Percentiles rank a stretch among this genome's conserved stretches.
phyloP scores from a whole-genome alignment of 2,329 filamentous ascomycete genomes.

The Tolypocladium ovalisporum region DNA sequence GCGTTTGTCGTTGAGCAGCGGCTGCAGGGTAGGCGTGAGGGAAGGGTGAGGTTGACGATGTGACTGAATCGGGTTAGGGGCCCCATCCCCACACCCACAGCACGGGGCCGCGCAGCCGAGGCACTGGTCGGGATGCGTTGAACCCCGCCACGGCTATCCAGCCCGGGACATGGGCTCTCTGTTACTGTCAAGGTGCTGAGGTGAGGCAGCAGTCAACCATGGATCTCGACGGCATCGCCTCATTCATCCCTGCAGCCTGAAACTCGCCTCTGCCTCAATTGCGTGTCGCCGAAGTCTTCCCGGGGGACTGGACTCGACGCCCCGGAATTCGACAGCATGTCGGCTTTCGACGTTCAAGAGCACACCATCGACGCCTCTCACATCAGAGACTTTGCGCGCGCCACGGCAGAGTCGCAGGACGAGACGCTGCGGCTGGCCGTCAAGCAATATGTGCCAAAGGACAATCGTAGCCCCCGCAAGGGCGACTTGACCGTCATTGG shows the following conservation, averaged over 20 bases:
- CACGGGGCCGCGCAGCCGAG: not conserved
- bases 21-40: not conserved
- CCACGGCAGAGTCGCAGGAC: constrained; percentile 62
- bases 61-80: not conserved
- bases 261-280: not conserved
- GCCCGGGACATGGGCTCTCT: not conserved
- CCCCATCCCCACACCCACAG: no score
- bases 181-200: no score
- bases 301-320: not conserved
- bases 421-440: constrained; percentile 63
- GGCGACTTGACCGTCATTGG: constrained; percentile 80
- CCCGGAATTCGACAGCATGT: not conserved
- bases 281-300: not conserved
- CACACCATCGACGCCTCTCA: constrained; percentile 66
- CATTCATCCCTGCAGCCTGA: not conserved
- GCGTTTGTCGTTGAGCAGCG: no score
- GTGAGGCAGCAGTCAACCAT: not conserved
- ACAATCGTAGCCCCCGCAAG: constrained; percentile 54
- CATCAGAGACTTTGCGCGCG: constrained; percentile 70
- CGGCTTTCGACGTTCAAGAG: constrained; percentile 54
- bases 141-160: not conserved
- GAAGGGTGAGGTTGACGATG: not conserved
- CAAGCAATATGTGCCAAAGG: constrained; percentile 77
- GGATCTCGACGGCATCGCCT: not conserved
- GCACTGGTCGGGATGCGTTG: not conserved